phyloP scores from a whole-genome alignment of 23 red algal species.

The Gracilaria domingensis region DNA sequence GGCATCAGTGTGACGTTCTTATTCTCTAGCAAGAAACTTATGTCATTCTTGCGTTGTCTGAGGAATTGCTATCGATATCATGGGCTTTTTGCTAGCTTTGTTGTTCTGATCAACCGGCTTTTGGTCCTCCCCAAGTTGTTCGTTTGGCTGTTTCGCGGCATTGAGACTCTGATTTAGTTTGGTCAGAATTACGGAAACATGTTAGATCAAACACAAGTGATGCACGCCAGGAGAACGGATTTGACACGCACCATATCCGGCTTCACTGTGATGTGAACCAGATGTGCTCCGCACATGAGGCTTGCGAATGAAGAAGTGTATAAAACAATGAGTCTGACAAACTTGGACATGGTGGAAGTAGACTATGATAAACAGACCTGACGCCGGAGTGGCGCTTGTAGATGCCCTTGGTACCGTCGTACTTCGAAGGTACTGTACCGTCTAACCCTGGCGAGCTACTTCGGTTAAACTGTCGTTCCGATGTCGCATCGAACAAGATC shows the following conservation, averaged over 20 bases:
- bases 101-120: not conserved
- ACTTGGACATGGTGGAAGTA: constrained; percentile 19
- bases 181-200: not conserved
- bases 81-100: not conserved
- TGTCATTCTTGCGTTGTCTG: constrained; percentile 7
- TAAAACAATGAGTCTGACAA: constrained; percentile 19
- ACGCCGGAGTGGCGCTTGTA: no score
- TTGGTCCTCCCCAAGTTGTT: not conserved
- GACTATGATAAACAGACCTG: not conserved
- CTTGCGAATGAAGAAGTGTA: constrained; percentile 63
- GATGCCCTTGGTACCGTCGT: no score
- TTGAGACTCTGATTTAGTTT: not conserved
- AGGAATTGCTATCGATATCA: constrained; percentile 24
- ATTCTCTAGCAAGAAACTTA: not conserved
- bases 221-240: not conserved
- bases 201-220: not conserved
- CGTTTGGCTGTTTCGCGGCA: not conserved
- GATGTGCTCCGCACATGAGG: constrained; percentile 53
- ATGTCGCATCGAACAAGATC: no score
- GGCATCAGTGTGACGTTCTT: not conserved
- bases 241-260: constrained; percentile 65
- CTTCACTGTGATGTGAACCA: constrained; percentile 64
- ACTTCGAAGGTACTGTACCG: no score
- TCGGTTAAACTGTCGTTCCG: no score
- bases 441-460: no score